A percentile compares a stretch with the other conserved stretches of the same genome.
Conservation (phyloP, 2,329 filamentous ascomycete species). For the Exophiala sideris region DNA sequence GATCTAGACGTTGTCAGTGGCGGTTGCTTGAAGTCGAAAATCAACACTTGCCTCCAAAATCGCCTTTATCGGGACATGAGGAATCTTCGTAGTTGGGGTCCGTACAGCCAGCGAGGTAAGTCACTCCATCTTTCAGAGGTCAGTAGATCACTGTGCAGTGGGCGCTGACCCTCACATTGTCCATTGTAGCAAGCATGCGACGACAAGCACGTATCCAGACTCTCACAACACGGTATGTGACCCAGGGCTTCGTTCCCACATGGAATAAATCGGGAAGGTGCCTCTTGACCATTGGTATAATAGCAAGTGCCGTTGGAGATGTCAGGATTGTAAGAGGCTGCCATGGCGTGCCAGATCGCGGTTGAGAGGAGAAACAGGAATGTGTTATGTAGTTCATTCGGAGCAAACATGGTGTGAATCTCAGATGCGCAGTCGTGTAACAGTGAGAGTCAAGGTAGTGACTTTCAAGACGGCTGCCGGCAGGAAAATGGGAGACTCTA, state of each 20-base stretch:
- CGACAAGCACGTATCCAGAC: conserved; percentile 23
- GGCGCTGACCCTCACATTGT: conserved; percentile 9
- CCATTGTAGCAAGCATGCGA: conserved; percentile 27
- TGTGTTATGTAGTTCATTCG: background rate
- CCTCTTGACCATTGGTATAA: conserved; percentile 18
- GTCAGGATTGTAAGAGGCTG: conserved; percentile 18
- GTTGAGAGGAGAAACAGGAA: background rate
- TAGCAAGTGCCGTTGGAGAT: conserved; percentile 28
- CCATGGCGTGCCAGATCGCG: conserved; percentile 10
- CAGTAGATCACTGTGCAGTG: background rate
- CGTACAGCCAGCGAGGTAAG: conserved; percentile 29
- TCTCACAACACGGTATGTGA: conserved; percentile 27
- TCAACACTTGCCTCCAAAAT: conserved; percentile 6
- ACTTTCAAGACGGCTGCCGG: background rate
- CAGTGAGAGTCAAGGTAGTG: background rate
- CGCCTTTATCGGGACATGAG: conserved; percentile 24
- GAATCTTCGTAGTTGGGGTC: conserved; percentile 24
- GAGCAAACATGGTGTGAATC: conserved; percentile 4
- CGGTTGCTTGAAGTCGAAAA: background rate
- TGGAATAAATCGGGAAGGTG: conserved; percentile 24
- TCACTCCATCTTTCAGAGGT: conserved; percentile 20
- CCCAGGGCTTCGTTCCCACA: conserved; percentile 26
- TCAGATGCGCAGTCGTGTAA: conserved; percentile 6
- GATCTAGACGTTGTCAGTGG: conserved; percentile 7
- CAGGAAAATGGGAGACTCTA: background rate